These are phyloP conservation scores for Euptelea pleiosperma DNA, from an alignment of 164 flowering plant species.

Conservation along the genomic window DNA sequence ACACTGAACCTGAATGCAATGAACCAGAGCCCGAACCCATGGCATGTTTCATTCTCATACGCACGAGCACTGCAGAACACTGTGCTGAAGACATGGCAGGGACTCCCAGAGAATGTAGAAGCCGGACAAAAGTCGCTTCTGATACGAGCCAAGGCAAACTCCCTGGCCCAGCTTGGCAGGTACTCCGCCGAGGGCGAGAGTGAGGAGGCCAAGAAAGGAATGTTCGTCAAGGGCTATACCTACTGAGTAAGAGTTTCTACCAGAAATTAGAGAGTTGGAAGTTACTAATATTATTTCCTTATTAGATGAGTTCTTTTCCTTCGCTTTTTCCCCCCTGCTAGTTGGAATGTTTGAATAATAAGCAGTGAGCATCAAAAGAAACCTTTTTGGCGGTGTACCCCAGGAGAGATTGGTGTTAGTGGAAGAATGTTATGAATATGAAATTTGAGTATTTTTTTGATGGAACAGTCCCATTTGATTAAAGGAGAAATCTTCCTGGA, in stretches of 20 bases:
- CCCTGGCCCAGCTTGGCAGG: conserved; percentile 2
- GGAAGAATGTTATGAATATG: background rate
- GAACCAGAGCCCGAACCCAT: conserved; percentile 8
- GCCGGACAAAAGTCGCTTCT: background rate
- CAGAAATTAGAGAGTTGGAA: too few relatives aligned
- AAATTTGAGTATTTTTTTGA: too few relatives aligned
- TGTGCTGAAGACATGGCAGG: conserved; percentile 5
- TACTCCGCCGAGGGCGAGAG: background rate
- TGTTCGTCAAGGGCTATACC: conserved; percentile 9
- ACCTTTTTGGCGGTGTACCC: background rate
- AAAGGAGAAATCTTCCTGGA: too few relatives aligned
- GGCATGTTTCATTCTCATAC: conserved; percentile 7
- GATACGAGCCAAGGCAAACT: conserved; percentile 6
- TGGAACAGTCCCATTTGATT: too few relatives aligned
- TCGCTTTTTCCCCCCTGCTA: background rate
- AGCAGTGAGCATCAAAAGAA: background rate
- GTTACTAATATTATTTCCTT: background rate
- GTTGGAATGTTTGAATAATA: background rate
- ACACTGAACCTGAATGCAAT: too few relatives aligned
- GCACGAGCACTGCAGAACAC: conserved; percentile 7
- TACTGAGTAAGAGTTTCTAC: too few relatives aligned
- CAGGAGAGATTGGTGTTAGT: background rate
- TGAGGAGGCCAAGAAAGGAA: conserved; percentile 7
- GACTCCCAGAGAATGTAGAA: background rate
- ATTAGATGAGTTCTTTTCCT: background rate